Conservation (phyloP, 768 basidiomycete genomes). For the Auriculariales sp. region DNA sequence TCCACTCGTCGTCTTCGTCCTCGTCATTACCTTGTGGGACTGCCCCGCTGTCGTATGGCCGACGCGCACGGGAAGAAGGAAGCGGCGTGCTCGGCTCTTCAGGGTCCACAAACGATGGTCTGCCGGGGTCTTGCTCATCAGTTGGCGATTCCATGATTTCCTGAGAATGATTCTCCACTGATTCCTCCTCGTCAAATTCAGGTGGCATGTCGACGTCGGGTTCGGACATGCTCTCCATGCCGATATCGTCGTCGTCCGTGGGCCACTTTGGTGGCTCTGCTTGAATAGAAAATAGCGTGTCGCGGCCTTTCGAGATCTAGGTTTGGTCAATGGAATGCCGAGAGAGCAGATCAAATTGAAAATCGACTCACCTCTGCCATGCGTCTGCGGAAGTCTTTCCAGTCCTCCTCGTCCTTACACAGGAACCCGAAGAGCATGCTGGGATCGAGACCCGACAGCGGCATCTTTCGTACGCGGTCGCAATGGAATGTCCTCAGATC, state of each 20-base stretch:
- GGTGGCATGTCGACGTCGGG: conserved; percentile 43
- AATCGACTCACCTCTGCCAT: conserved; percentile 51
- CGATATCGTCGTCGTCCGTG: conserved; percentile 62
- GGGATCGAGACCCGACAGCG: conserved; percentile 76
- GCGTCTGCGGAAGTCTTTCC: conserved; percentile 62
- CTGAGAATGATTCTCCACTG: conserved; percentile 1
- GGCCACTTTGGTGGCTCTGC: conserved; percentile 82
- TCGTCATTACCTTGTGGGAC: conserved; percentile 23
- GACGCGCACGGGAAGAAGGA: conserved; percentile 9
- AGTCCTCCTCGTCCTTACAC: conserved; percentile 70
- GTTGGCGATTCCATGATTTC: conserved; percentile 40
- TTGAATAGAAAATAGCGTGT: conserved; percentile 73
- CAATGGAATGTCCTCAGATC: conserved; percentile 90
- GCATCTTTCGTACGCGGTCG: conserved; percentile 94
- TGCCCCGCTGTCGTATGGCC: conserved; percentile 13
- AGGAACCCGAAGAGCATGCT: conserved; percentile 95
- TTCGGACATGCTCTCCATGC: conserved; percentile 72
- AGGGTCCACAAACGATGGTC: conserved; percentile 26
- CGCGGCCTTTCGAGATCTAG: conserved; percentile 30
- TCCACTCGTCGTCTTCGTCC: conserved; percentile 33
- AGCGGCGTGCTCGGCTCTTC: conserved; percentile 1
- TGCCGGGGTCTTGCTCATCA: conserved; percentile 55
- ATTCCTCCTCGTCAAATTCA: conserved; percentile 21
- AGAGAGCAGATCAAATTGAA: conserved; percentile 4
- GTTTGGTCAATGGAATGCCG: not conserved